Base-by-base conservation (phyloP, 495 filamentous ascomycete species). In the Thozetella sp. region DNA sequence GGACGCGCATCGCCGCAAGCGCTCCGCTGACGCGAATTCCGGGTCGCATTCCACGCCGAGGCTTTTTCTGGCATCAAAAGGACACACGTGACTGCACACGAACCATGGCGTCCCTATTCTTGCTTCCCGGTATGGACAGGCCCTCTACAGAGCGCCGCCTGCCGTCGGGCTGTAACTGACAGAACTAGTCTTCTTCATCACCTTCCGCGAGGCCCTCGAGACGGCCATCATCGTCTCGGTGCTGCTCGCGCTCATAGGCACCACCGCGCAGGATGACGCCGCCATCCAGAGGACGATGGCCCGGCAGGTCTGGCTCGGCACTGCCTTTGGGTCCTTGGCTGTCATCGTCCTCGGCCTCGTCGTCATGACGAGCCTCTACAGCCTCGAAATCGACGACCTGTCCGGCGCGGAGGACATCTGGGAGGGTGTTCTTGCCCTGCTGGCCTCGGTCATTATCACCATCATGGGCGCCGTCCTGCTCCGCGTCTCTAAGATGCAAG, bases 391-490 rank as follows among this genome's bases (percentile, higher is more conserved):
- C 46, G 73, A 89, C 63, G 60, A 71, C 23, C 90, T 87, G 76
- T 67, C 79, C 25, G 66, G 59, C 11, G 83, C 84, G 6, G 88
- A 91, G 57, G 69, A 85, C 63, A 76, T 91, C 53, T 92, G 88
- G 87, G 89, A 92, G 62, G 89, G 88, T 48, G 72, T 83, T 22
- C 84, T 92, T 55, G 77, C 76, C 27, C 67, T 91, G 20, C 53
- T 90, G 19, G 86, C 89, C 10, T 76, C 81, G 2, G 55, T 90
- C 34, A 87, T 91, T 62, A 89, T 92, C 66, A 83, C 87, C 10
- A 67, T 88, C 54, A 90, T 91, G 84, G 89, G 89, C 12, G 83
- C 85, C 13, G 87, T 86, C 2, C 77, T 92, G n/a, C 75, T 92
- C n/a, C 83, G 89, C 6, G 77, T 92, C 30, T 86, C 80, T 43